These are phyloP conservation scores for Pseudotsuga menziesii DNA, from an alignment of 75 land plant species.

Conservation along the genomic window DNA sequence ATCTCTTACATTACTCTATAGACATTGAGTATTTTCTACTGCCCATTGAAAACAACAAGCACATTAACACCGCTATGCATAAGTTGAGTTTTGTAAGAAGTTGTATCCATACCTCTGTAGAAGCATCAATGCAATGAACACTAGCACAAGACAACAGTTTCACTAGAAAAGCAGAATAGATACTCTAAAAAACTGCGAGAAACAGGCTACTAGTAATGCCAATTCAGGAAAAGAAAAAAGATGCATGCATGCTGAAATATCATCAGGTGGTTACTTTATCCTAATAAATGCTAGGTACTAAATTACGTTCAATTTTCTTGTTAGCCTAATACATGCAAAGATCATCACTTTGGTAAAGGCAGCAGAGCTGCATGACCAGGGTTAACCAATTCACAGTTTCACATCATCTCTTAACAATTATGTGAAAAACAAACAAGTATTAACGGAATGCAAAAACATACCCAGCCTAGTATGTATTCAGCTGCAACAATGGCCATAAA, in stretches of 20 bases:
- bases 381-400: not conserved
- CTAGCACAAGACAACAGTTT: not conserved
- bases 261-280: not conserved
- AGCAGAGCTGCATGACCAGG: not conserved
- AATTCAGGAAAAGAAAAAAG: not conserved
- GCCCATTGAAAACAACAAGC: no score
- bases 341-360: not conserved
- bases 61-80: no score
- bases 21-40: not conserved
- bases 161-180: not conserved
- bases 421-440: not conserved
- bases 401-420: not conserved
- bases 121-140: not conserved
- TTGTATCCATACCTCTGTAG: not conserved
- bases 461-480: conserved; percentile 90
- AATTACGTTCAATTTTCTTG: not conserved
- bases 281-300: not conserved
- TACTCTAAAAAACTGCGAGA: not conserved
- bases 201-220: no score
- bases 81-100: not conserved
- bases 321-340: not conserved
- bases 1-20: not conserved
- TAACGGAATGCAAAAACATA: conserved; percentile 22
- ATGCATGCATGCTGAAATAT: no score
- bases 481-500: conserved; percentile 87